A percentile compares a stretch with the other conserved stretches of the same genome.
phyloP scores from a whole-genome alignment of 176 grass and related monocot genomes.

The Areca catechu region DNA sequence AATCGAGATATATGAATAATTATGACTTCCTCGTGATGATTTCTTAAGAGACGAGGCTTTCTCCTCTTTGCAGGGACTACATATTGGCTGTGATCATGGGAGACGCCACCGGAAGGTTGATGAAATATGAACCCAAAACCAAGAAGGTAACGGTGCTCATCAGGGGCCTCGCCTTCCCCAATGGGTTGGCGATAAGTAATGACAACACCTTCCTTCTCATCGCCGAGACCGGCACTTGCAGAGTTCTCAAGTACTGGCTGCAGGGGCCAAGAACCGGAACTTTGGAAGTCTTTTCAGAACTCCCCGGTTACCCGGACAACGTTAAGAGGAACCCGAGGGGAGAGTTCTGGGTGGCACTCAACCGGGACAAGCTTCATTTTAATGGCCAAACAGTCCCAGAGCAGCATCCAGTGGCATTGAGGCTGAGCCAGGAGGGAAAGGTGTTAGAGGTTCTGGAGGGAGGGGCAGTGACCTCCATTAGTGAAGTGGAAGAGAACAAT shows the following conservation, averaged over 20 bases:
- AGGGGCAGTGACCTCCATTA: constrained; percentile 27
- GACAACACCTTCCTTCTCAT: constrained; percentile 55
- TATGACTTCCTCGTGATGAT: too few relatives aligned
- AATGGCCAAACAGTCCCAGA: not conserved
- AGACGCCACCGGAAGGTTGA: constrained; percentile 54
- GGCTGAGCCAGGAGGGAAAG: constrained; percentile 27
- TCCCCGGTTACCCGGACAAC: constrained; percentile 90
- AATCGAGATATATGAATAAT: too few relatives aligned
- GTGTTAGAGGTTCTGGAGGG: constrained; percentile 39
- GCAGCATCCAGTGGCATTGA: constrained; percentile 45
- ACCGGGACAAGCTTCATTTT: constrained; percentile 32
- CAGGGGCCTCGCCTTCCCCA: constrained; percentile 49
- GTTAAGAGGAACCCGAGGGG: constrained; percentile 33
- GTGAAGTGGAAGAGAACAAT: constrained; percentile 58
- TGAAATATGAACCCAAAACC: constrained; percentile 43
- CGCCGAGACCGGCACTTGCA: constrained; percentile 39
- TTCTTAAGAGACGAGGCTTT: too few relatives aligned
- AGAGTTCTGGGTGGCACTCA: constrained; percentile 70
- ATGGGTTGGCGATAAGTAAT: constrained; percentile 54
- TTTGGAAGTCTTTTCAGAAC: constrained; percentile 40
- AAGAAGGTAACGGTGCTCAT: constrained; percentile 36
- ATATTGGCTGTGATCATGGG: constrained; percentile 29
- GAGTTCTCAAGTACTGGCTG: constrained; percentile 61
- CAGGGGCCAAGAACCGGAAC: constrained; percentile 24
- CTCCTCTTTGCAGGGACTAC: constrained; percentile 39